Percentiles rank a stretch among this genome's conserved stretches.
phyloP scores from a whole-genome alignment of 23 red algal species.

The Gracilaria gracilis region DNA sequence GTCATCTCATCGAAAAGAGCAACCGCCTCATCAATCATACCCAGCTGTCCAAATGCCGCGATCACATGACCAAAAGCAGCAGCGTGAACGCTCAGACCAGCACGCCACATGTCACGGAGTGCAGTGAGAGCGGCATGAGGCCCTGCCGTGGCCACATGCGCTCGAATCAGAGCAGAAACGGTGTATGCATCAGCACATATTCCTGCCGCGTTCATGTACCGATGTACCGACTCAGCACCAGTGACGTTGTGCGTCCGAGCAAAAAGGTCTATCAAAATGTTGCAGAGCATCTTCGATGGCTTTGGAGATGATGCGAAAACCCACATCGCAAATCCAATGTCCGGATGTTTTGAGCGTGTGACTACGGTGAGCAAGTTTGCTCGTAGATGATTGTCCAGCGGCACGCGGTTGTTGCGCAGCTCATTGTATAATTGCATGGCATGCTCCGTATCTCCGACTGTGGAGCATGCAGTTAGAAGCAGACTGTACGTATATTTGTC shows the following conservation, averaged over 20 bases:
- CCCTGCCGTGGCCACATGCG: conserved; percentile 33
- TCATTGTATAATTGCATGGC: conserved; percentile 26
- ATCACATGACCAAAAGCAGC: conserved; percentile 51
- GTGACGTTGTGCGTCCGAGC: not conserved
- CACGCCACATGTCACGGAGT: conserved; percentile 27
- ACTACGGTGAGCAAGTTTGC: conserved; percentile 26
- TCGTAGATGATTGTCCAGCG: conserved; percentile 31
- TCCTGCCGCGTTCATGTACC: conserved; percentile 12
- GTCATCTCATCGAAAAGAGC: conserved; percentile 49
- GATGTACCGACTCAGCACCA: not conserved
- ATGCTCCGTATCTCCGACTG: conserved; percentile 12
- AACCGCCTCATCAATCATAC: conserved; percentile 40
- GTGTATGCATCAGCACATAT: conserved; percentile 38
- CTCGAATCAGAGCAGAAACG: conserved; percentile 35
- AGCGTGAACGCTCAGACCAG: conserved; percentile 19
- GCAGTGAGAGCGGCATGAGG: not conserved
- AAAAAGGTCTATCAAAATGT: conserved; percentile 51
- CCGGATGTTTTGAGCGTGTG: conserved; percentile 4
- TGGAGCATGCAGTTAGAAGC: conserved; percentile 18
- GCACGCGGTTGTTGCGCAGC: not conserved
- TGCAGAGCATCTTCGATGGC: conserved; percentile 16
- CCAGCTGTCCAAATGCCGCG: conserved; percentile 35
- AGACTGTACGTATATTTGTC: conserved; percentile 53
- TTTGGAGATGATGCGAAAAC: conserved; percentile 24
- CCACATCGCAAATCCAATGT: conserved; percentile 9